Evolutionary conservation across 1,284 basidiomycete genomes (phyloP).

Genomic region (Ceratobasidium sp.): DNA sequence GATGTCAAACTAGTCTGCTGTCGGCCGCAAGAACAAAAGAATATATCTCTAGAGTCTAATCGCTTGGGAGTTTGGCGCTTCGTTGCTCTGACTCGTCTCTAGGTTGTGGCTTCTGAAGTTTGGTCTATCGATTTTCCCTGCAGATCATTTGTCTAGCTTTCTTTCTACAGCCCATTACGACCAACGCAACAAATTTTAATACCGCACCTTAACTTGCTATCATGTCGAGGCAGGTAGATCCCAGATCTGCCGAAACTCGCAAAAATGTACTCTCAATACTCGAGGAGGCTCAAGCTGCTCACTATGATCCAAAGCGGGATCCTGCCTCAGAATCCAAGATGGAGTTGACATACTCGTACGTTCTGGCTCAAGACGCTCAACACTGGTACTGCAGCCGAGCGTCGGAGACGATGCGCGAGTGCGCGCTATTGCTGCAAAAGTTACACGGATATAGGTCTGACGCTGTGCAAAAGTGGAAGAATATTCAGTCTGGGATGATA

Average conservation of each 20-base stretch:
- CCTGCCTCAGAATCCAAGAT: conserved; percentile 18
- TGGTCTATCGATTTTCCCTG: not conserved
- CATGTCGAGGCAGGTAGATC: conserved; percentile 16
- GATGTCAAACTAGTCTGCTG: not conserved
- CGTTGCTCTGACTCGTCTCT: not conserved
- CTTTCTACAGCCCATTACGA: not conserved
- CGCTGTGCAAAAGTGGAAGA: conserved; percentile 74
- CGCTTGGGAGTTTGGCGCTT: not conserved
- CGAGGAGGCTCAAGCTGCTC: conserved; percentile 8
- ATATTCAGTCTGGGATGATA: conserved; percentile 69
- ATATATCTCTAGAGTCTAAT: not conserved
- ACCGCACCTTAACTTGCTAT: not conserved
- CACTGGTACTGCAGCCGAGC: conserved; percentile 83
- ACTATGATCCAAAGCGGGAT: conserved; percentile 14
- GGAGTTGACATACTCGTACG: conserved; percentile 25
- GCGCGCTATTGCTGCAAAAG: conserved; percentile 83
- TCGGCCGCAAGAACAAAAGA: not conserved
- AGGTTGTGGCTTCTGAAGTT: not conserved
- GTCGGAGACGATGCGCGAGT: conserved; percentile 66
- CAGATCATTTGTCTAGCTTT: not conserved
- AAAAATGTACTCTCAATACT: conserved; percentile 13
- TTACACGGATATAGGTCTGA: conserved; percentile 79
- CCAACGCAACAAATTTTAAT: too few species aligned
- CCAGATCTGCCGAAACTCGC: conserved; percentile 27
- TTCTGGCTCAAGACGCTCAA: conserved; percentile 22